phyloP scores from a whole-genome alignment of 805 yeast species.

The Ogataea nitratoaversa region DNA sequence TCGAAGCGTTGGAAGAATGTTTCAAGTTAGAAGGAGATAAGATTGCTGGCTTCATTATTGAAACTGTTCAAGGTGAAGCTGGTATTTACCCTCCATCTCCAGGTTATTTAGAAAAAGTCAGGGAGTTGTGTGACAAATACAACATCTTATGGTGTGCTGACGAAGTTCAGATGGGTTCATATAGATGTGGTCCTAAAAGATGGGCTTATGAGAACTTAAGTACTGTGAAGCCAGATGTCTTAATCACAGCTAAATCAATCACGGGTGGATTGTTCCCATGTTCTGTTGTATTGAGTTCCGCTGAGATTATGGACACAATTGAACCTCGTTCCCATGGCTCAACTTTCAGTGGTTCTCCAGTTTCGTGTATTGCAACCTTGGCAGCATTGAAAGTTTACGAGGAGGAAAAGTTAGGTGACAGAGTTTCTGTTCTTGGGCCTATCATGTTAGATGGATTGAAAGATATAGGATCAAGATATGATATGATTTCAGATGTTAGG shows the following conservation, averaged over 20 bases:
- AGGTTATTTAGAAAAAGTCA: constrained; percentile 28
- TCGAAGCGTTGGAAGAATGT: constrained; percentile 24
- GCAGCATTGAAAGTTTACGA: constrained; percentile 26
- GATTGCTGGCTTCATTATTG: constrained; percentile 34
- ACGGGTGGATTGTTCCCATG: constrained; percentile 28
- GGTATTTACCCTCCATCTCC: constrained; percentile 34
- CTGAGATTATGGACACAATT: constrained; percentile 24
- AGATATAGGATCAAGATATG: constrained; percentile 11
- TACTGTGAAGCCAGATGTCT: constrained; percentile 23
- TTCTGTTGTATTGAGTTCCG: constrained; percentile 19
- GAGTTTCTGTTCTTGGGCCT: constrained; percentile 16
- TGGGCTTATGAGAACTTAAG: constrained; percentile 34
- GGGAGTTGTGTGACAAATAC: constrained; percentile 30
- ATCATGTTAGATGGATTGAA: constrained; percentile 18
- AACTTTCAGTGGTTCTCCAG: constrained; percentile 28
- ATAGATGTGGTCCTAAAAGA: constrained; percentile 31
- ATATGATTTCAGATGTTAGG: constrained; percentile 20
- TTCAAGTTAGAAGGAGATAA: constrained; percentile 27
- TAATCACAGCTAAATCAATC: constrained; percentile 26
- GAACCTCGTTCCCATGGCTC: constrained; percentile 27
- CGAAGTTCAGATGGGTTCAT: constrained; percentile 36
- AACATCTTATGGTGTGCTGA: constrained; percentile 32
- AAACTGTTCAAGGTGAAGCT: constrained; percentile 39
- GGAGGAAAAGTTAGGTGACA: constrained; percentile 22
- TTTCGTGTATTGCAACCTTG: constrained; percentile 23